Evolutionary conservation across 2,329 filamentous ascomycete genomes (phyloP), one percentile per base, ranked within the genome.

Genomic region (Claviceps spartinae): DNA sequence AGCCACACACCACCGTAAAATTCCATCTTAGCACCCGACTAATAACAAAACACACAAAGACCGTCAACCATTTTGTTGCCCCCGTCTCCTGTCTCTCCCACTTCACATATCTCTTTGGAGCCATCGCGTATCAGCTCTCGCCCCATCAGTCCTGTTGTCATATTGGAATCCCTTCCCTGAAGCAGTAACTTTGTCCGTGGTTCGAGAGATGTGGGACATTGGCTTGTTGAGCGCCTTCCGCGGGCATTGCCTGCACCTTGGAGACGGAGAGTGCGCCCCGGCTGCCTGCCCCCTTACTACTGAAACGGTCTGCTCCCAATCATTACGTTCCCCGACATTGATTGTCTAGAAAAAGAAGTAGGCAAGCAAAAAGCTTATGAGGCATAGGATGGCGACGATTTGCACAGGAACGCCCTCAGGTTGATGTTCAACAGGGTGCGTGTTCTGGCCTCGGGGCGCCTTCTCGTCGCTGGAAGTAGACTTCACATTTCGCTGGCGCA

Each of bases 321-420:
- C 16, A 18, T 34, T 8, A 8, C 8, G n/a, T n/a, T 8, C 16
- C 16, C 30, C 9, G 9, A n/a, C 14, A 40, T n/a, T 14, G 24
- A 5, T 1, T 7, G 16, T 34, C 42, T 82, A 98, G 70, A 98
- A 98, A 75, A 98, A 89, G 69, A 97, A 81, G 71, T 96, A 98
- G 52, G 89, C 93, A 60, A 97, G 78, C 64, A 98, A 70, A 73
- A 98, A 98, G 74, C 88, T 90, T 57, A 95, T 62, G 61, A 98
- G 74, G 66, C 90, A 96, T 44, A 98, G 73, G 22, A 81, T 74
- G 22, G 93, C 91, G 45, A 87, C 87, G 56, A 91, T 79, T 67
- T 91, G 85, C 48, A 98, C 81, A 0, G 93, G 83, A 3, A 98
- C 91, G 22, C 93, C 91, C 60, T 89, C 82, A 58, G 65, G 63